Evolutionary conservation across 148 eudicot genomes (phyloP), one percentile per base, ranked within the genome.

Genomic region (Oxyria digyna): DNA sequence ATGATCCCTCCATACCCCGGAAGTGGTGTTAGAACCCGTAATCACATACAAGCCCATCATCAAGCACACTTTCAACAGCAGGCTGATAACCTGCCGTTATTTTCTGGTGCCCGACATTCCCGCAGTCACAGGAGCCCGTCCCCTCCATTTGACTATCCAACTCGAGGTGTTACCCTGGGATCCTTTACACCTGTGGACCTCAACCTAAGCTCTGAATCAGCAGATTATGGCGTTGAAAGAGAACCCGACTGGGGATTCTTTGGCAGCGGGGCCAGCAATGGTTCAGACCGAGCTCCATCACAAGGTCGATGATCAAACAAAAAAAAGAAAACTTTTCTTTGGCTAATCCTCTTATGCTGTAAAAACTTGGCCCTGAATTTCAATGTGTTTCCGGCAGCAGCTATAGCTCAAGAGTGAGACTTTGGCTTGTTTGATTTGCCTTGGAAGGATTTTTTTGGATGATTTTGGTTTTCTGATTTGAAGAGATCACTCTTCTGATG

Each of bases 31-130:
- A 87, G 98, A 64, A 82, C 91, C 75, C 98, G 91, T 50, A 89
- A 85, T 48, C 89, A 89, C 49, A 81, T 82, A 21, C 89, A 87
- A 65, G 89, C 94, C n/a, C 67, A 87, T 87, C n/a, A n/a, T 69
- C 98, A 93, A 72, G 96, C 94, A 73, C 87, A 93, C 69, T 89
- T 81, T 75, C 96, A 89, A 67, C 96, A 78, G 70, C 85, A 87
- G 1, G 79, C 78, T 78, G 63, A 32, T 78, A 87, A 43, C 82
- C 82, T 29, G 77, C 84, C 95, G 0, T 29, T 77, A 26, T 55
- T 81, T 14, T 54, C 90, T 38, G 71, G 69, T 50, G 17, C 85
- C 26, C 80, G 89, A 64, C 85, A 94, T 83, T 71, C 95, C 29
- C 79, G 59, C 80, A 71, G 70, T 74, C 96, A 89, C 55, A 73